phyloP scores from a whole-genome alignment of 2,329 filamentous ascomycete genomes.

The Fusarium subglutinans region DNA sequence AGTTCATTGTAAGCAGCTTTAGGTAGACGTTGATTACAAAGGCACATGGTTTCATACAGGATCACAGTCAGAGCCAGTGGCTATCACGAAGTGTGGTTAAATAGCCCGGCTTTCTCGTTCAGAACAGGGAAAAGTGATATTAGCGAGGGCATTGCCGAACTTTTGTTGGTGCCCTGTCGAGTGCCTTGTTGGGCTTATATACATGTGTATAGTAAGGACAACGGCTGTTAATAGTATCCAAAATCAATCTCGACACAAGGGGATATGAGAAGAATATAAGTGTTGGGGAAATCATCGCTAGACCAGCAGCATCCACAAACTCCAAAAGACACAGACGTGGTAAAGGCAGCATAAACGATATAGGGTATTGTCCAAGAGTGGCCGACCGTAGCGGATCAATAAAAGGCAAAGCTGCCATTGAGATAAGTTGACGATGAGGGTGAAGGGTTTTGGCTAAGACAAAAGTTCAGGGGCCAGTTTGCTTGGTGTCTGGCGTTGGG shows the following conservation, averaged over 20 bases:
- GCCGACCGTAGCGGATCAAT: constrained; percentile 9
- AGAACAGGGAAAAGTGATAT: constrained; percentile 3
- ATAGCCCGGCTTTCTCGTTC: background rate
- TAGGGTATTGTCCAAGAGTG: constrained; percentile 45
- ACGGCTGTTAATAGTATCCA: background rate
- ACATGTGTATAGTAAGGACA: constrained; percentile 1
- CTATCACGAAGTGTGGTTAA: background rate
- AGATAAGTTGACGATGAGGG: background rate
- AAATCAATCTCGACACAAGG: constrained; percentile 5
- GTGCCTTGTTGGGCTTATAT: background rate
- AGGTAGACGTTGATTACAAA: constrained; percentile 44
- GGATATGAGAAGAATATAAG: constrained; percentile 6
- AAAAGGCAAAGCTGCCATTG: background rate
- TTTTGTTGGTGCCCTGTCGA: background rate
- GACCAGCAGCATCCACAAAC: constrained; percentile 26
- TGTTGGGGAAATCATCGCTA: constrained; percentile 28
- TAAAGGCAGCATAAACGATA: constrained; percentile 12
- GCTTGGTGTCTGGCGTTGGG: too few species aligned
- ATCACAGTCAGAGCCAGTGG: background rate
- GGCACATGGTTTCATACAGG: constrained; percentile 30
- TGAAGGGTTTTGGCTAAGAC: background rate
- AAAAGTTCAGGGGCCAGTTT: background rate
- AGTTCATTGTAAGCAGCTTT: constrained; percentile 44
- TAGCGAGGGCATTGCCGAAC: background rate
- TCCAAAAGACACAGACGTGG: constrained; percentile 9